Evolutionary conservation across 116 monocot species (phyloP).

Genomic region (Dioscorea cayenensis): DNA sequence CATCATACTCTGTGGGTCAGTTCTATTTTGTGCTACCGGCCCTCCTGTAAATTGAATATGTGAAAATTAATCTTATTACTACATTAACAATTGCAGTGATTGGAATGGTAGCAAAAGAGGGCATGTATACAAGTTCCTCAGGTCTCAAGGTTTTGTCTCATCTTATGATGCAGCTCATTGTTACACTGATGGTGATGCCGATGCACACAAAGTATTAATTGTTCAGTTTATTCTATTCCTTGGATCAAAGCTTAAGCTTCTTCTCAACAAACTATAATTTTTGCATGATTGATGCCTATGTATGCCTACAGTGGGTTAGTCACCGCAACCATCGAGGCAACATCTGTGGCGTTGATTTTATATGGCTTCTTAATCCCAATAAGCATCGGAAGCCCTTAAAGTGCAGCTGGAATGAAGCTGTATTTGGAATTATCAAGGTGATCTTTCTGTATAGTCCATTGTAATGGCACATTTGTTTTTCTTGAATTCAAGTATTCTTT

Average conservation of each 20-base stretch:
- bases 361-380: conserved; percentile 96
- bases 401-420: conserved; percentile 90
- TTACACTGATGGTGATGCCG: conserved; percentile 81
- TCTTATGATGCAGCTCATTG: conserved; percentile 92
- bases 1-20: conserved; percentile 89
- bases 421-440: conserved; percentile 87
- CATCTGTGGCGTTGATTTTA: conserved; percentile 97
- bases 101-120: conserved; percentile 99
- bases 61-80: background rate
- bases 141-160: conserved; percentile 94
- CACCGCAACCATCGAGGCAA: conserved; percentile 96
- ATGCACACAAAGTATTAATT: conserved; percentile 78
- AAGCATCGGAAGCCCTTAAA: conserved; percentile 63
- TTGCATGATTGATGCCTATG: background rate
- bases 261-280: background rate
- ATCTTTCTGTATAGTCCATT: background rate
- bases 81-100: conserved; percentile 39
- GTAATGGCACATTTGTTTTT: no score
- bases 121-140: conserved; percentile 90
- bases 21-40: background rate
- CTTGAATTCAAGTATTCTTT: no score
- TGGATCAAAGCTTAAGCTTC: background rate
- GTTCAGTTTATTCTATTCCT: background rate
- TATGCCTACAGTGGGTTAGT: conserved; percentile 80
- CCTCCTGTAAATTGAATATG: background rate